Conservation (phyloP, 1,284 basidiomycete genomes). For the Pseudozyma hubeiensis region DNA sequence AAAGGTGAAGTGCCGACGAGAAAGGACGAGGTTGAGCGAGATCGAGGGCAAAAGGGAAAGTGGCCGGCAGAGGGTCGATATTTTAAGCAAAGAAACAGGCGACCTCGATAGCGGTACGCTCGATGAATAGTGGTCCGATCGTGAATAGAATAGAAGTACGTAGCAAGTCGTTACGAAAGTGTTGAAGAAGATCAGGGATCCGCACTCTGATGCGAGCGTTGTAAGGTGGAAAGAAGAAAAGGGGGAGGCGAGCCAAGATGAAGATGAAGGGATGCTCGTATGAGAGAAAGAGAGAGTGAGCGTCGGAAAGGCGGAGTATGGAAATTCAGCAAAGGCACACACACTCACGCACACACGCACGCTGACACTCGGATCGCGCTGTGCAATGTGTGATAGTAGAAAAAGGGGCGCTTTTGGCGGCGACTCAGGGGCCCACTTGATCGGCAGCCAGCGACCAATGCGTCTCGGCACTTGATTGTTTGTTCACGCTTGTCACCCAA, state of each 20-base stretch:
- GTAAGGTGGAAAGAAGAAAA: no score
- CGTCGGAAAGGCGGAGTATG: conserved; percentile 1
- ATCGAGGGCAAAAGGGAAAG: no score
- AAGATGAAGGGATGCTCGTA: neutral
- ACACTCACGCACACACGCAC: no score
- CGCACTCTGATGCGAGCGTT: no score
- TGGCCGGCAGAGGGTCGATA: no score
- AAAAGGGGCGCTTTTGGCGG: neutral
- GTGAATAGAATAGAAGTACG: conserved; percentile 7
- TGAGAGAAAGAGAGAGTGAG: neutral
- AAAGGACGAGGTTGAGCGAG: no score
- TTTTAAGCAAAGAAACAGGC: neutral
- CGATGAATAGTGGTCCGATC: conserved; percentile 1
- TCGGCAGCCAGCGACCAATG: neutral
- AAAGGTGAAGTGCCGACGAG: no score
- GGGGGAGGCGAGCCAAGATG: neutral
- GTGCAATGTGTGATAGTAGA: neutral
- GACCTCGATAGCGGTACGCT: neutral
- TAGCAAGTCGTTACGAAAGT: conserved; percentile 17
- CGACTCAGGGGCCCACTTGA: no score
- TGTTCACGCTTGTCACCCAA: no score
- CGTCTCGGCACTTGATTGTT: no score
- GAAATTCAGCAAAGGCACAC: conserved; percentile 1
- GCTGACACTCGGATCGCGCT: no score
- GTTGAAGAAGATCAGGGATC: neutral